Evolutionary conservation across 495 filamentous ascomycete genomes (phyloP).

Genomic region (Letharia lupina): DNA sequence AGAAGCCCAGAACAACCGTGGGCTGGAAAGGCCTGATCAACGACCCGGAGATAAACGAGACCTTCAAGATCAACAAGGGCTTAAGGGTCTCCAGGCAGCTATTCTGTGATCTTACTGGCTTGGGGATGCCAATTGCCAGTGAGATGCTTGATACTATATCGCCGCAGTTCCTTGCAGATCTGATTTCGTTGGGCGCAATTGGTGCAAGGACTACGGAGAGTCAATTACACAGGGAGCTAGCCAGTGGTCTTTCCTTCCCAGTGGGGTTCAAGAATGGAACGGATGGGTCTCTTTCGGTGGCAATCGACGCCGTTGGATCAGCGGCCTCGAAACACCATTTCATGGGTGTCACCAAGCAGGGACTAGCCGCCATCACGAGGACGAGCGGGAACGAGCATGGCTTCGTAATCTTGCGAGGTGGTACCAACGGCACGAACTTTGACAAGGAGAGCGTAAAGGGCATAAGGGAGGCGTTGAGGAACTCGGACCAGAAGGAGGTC

Average conservation of each 20-base stretch:
- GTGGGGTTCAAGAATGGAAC: conserved; percentile 99
- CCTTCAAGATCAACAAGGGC: conserved; percentile 98
- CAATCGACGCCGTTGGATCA: conserved; percentile 93
- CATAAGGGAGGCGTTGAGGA: conserved; percentile 59
- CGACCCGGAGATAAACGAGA: conserved; percentile 97
- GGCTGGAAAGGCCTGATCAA: conserved; percentile 99
- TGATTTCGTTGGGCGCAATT: conserved; percentile 84
- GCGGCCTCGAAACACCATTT: conserved; percentile 94
- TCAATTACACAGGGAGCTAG: conserved; percentile 90
- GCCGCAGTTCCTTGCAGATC: conserved; percentile 94
- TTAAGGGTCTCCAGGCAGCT: conserved; percentile 78
- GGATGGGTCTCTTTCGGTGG: conserved; percentile 80
- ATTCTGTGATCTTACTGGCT: conserved; percentile 87
- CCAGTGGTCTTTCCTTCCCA: conserved; percentile 89
- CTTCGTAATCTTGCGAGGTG: conserved; percentile 93
- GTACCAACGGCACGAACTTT: conserved; percentile 90
- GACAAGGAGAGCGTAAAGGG: conserved; percentile 73
- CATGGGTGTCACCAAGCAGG: conserved; percentile 95
- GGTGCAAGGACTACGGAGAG: conserved; percentile 93
- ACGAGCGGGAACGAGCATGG: conserved; percentile 96
- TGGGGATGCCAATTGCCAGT: conserved; percentile 95
- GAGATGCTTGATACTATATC: conserved; percentile 99
- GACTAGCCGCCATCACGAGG: conserved; percentile 90
- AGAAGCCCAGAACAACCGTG: conserved; percentile 97
- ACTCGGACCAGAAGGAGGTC: conserved; percentile 57